Percentiles rank a stretch among this genome's conserved stretches.
These are phyloP conservation scores for Naganishia vaughanmartiniae DNA, from an alignment of 768 basidiomycete genomes.

Conservation along the genomic window DNA sequence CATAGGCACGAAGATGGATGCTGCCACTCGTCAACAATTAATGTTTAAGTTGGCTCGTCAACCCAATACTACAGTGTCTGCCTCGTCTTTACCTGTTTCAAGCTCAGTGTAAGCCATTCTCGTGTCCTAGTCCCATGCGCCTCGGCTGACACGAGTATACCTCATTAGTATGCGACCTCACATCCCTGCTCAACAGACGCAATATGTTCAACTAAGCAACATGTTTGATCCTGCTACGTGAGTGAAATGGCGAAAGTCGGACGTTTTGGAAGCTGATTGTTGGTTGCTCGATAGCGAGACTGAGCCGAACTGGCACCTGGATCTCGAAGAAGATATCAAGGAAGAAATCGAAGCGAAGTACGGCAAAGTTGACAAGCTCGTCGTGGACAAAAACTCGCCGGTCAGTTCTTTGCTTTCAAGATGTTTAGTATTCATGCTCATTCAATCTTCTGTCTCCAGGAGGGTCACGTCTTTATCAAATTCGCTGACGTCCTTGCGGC, in stretches of 20 bases:
- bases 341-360: slow-evolving; percentile 89
- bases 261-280: not conserved
- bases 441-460: slow-evolving; percentile 8
- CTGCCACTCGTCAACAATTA: slow-evolving; percentile 95
- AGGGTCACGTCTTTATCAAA: slow-evolving; percentile 98
- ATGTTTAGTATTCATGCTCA: not conserved
- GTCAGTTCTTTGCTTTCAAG: slow-evolving; percentile 55
- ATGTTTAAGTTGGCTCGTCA: slow-evolving; percentile 99
- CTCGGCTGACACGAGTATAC: not conserved
- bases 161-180: slow-evolving; percentile 65
- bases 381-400: slow-evolving; percentile 89
- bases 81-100: slow-evolving; percentile 15
- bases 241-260: slow-evolving; percentile 26
- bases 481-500: slow-evolving; percentile 76
- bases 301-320: slow-evolving; percentile 92
- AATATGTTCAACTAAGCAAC: slow-evolving; percentile 82
- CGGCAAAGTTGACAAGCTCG: slow-evolving; percentile 79
- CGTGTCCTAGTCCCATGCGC: not conserved
- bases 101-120: slow-evolving; percentile 2
- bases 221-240: slow-evolving; percentile 63
- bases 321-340: slow-evolving; percentile 94
- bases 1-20: slow-evolving; percentile 72
- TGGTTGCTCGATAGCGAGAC: slow-evolving; percentile 67
- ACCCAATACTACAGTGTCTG: slow-evolving; percentile 54
- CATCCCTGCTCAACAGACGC: slow-evolving; percentile 73